These are phyloP conservation scores for Trichopus zeylanicus DNA, from an alignment of 116 monocot genomes.

Conservation along the genomic window DNA sequence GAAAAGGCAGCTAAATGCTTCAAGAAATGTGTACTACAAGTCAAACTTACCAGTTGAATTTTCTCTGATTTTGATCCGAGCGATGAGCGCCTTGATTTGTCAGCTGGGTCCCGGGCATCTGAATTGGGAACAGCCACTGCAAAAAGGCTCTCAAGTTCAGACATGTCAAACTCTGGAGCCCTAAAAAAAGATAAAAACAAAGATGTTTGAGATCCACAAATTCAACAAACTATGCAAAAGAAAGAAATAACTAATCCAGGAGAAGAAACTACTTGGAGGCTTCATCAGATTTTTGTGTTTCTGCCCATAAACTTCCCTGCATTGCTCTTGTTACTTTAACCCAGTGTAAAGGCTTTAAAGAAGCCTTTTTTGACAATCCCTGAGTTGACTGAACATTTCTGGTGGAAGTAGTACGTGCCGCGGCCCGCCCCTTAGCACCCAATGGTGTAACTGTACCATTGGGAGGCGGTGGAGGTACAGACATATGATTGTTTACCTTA, in stretches of 20 bases:
- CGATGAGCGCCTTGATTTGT: constrained; percentile 29
- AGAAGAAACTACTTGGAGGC: constrained; percentile 36
- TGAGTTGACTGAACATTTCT: not conserved
- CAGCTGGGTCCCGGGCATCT: constrained; percentile 26
- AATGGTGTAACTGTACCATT: too few relatives aligned
- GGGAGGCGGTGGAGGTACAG: constrained; percentile 1
- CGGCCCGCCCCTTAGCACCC: not conserved
- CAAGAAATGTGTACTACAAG: not conserved
- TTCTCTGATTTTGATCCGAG: constrained; percentile 59
- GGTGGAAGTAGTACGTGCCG: not conserved
- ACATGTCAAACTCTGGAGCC: constrained; percentile 57
- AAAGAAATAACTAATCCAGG: too few relatives aligned
- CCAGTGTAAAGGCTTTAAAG: constrained; percentile 66
- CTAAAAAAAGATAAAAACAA: constrained; percentile 20
- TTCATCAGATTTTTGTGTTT: constrained; percentile 47
- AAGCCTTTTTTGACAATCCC: constrained; percentile 26
- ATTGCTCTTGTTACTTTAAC: constrained; percentile 64
- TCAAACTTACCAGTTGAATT: constrained; percentile 47
- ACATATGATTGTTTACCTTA: not conserved
- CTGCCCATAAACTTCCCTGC: constrained; percentile 73
- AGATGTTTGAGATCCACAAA: not conserved
- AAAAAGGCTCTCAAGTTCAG: constrained; percentile 55
- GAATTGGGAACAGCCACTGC: constrained; percentile 45
- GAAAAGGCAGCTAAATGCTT: not conserved
- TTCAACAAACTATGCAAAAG: not conserved